phyloP scores from a whole-genome alignment of 176 grass and related monocot genomes.

The Puccinellia tenuiflora region DNA sequence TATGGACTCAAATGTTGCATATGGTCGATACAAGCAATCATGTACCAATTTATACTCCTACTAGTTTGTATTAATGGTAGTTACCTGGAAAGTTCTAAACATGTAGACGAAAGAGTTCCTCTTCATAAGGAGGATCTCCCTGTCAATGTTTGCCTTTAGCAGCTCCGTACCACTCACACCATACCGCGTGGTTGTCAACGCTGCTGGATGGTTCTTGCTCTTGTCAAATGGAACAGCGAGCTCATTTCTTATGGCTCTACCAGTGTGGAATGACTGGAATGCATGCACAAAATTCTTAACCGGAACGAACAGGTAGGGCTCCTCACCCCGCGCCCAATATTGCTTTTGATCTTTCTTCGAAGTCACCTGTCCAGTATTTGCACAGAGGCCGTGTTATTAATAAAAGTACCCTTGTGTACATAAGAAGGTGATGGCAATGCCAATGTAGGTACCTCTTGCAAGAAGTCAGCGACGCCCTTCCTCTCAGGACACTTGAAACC shows the following conservation, averaged over 20 bases:
- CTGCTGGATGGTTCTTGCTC: slow-evolving; percentile 68
- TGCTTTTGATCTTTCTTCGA: slow-evolving; percentile 84
- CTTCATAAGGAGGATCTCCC: slow-evolving; percentile 89
- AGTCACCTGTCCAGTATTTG: slow-evolving; percentile 39
- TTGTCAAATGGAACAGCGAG: slow-evolving; percentile 63
- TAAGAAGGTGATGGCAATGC: not conserved
- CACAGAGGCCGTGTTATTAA: not conserved
- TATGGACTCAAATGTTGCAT: not conserved
- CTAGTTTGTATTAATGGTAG: not conserved
- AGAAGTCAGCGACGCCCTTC: slow-evolving; percentile 88
- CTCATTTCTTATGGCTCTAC: slow-evolving; percentile 42
- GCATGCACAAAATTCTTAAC: slow-evolving; percentile 55
- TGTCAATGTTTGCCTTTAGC: slow-evolving; percentile 67
- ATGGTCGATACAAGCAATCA: not conserved
- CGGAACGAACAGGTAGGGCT: slow-evolving; percentile 52
- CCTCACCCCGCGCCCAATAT: slow-evolving; percentile 49
- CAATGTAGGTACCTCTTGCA: slow-evolving; percentile 61
- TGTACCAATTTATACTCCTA: not conserved
- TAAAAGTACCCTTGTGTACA: not conserved
- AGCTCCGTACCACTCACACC: slow-evolving; percentile 59
- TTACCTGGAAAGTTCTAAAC: slow-evolving; percentile 73
- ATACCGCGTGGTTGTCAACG: slow-evolving; percentile 65
- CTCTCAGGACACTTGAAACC: slow-evolving; percentile 91
- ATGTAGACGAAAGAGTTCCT: slow-evolving; percentile 96
- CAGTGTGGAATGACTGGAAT: slow-evolving; percentile 59